phyloP scores from a whole-genome alignment of 192 early-diverging fungal species.

The Backusella sp. region DNA sequence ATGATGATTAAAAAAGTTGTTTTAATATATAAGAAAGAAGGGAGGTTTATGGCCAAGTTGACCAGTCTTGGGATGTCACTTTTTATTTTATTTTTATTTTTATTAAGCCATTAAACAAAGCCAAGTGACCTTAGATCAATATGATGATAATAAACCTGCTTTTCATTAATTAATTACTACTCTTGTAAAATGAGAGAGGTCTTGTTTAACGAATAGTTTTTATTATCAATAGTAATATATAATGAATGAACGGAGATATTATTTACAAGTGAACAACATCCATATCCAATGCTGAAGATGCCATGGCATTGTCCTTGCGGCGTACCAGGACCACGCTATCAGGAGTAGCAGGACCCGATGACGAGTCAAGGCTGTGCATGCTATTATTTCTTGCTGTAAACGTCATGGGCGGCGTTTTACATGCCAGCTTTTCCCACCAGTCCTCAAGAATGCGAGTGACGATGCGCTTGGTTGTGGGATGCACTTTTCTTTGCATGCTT shows the following conservation, averaged over 20 bases:
- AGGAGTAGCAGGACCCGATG: background rate
- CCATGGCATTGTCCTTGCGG: background rate
- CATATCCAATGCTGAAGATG: background rate
- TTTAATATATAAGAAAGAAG: too few species aligned
- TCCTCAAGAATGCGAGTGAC: conserved; percentile 45
- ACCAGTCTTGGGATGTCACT: too few species aligned
- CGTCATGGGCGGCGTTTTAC: background rate
- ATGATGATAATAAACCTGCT: too few species aligned
- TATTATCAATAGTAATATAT: too few species aligned
- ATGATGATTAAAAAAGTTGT: too few species aligned
- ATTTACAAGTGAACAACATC: background rate
- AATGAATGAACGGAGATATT: background rate
- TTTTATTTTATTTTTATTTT: too few species aligned
- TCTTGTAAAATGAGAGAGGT: too few species aligned
- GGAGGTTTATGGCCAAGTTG: too few species aligned
- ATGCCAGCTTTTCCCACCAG: conserved; percentile 43
- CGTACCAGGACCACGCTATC: background rate
- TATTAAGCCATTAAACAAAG: too few species aligned
- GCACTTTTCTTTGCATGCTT: conserved; percentile 34
- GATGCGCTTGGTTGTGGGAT: conserved; percentile 44
- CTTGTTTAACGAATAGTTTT: too few species aligned
- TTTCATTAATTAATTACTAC: too few species aligned
- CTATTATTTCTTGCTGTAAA: background rate
- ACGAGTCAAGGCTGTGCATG: background rate
- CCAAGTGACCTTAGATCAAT: too few species aligned